Evolutionary conservation across 257 asterid genomes (phyloP).

Genomic region (Thymus quinquecostatus): DNA sequence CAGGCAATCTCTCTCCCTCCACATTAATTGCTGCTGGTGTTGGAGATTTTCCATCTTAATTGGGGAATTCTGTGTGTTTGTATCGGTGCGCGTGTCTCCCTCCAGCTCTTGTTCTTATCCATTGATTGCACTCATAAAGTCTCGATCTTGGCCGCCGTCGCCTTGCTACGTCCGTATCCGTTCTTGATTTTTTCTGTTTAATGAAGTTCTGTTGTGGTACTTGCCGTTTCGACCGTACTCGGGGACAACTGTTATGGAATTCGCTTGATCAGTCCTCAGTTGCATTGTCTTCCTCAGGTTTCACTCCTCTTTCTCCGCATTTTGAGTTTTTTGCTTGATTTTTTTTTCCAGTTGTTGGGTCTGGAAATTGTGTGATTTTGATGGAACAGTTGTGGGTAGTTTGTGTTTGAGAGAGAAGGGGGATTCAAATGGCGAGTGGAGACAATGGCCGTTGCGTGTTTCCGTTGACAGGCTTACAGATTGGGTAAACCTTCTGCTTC

Average conservation of each 20-base stretch:
- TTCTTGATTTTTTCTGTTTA: constrained; percentile 29
- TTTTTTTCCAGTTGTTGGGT: constrained; percentile 1
- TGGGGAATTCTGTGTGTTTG: constrained; percentile 13
- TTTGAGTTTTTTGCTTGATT: not conserved
- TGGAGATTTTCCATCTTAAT: not conserved
- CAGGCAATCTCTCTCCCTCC: constrained; percentile 32
- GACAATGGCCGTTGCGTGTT: constrained; percentile 55
- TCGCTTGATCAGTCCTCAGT: constrained; percentile 34
- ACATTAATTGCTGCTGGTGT: constrained; percentile 36
- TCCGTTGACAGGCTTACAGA: constrained; percentile 82
- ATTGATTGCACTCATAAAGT: constrained; percentile 29
- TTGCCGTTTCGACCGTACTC: constrained; percentile 33
- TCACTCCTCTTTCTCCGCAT: not conserved
- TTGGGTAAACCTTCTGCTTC: constrained; percentile 56
- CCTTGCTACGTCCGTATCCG: not conserved
- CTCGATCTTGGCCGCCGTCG: constrained; percentile 32
- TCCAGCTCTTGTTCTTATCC: constrained; percentile 24
- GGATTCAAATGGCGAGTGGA: constrained; percentile 56
- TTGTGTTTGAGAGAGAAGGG: constrained; percentile 33
- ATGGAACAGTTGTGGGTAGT: constrained; percentile 43
- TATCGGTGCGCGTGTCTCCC: constrained; percentile 37
- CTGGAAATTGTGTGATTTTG: constrained; percentile 20
- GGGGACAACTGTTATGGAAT: constrained; percentile 33
- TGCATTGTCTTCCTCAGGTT: constrained; percentile 40
- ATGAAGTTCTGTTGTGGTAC: constrained; percentile 50